phyloP scores from a whole-genome alignment of 441 rosid species.

The Lepidium campestre region DNA sequence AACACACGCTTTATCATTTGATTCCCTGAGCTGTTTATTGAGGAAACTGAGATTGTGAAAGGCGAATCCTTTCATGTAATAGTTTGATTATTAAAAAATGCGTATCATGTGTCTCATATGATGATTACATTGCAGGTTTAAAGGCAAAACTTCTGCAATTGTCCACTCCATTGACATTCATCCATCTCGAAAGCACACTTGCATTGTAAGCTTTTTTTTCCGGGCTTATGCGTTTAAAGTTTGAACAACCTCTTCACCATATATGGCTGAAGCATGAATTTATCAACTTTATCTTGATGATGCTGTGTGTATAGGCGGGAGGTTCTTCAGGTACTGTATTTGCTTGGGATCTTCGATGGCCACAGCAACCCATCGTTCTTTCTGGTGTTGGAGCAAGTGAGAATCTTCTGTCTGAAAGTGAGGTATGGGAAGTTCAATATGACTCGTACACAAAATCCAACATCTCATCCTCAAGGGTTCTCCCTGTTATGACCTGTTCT shows the following conservation, averaged over 20 bases:
- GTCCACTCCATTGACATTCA: constrained; percentile 85
- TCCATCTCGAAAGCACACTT: constrained; percentile 84
- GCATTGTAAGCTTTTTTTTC: constrained; percentile 46
- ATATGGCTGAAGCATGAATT: not conserved
- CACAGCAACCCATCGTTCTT: constrained; percentile 64
- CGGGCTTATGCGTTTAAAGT: not conserved
- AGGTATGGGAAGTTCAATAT: constrained; percentile 89
- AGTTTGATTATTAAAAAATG: too few relatives aligned
- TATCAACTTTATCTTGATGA: not conserved
- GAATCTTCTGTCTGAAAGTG: constrained; percentile 62
- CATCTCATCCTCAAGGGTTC: constrained; percentile 54
- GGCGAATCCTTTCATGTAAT: not conserved
- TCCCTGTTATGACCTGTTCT: constrained; percentile 84
- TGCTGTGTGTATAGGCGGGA: constrained; percentile 58
- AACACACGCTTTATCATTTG: not conserved
- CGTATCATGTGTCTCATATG: not conserved
- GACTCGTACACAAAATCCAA: constrained; percentile 56
- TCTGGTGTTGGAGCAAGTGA: constrained; percentile 52
- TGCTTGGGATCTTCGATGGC: constrained; percentile 91
- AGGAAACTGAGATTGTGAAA: not conserved
- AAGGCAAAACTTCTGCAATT: constrained; percentile 61
- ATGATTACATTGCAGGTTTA: constrained; percentile 42
- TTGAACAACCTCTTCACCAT: not conserved
- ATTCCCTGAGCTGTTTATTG: not conserved
- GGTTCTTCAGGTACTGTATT: constrained; percentile 80